These are phyloP conservation scores for Aspergillus felis DNA, from an alignment of 2,329 filamentous ascomycete species.

Conservation along the genomic window DNA sequence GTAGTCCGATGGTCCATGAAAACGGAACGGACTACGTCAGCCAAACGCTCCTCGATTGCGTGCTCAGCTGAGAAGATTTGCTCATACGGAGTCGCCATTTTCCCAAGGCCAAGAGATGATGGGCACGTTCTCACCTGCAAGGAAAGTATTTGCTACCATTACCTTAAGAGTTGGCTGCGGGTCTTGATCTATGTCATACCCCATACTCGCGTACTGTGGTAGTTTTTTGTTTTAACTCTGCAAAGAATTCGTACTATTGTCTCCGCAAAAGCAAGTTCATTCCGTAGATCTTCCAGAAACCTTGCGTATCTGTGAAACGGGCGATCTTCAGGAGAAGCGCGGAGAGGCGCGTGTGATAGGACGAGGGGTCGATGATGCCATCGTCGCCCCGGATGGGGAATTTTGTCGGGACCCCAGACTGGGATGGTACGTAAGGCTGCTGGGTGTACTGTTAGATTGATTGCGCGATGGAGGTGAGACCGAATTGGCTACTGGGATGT, in stretches of 20 bases:
- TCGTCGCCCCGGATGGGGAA: conserved; percentile 13
- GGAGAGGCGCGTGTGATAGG: conserved; percentile 10
- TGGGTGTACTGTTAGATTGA: not conserved
- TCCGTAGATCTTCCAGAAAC: conserved; percentile 10
- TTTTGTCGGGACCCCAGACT: not conserved
- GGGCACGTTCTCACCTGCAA: not conserved
- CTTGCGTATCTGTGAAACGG: not conserved
- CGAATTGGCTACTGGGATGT: not conserved
- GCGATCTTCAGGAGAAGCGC: conserved; percentile 1
- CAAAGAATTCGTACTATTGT: not conserved
- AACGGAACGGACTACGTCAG: not conserved
- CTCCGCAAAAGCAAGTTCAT: not conserved
- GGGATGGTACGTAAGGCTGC: not conserved
- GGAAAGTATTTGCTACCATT: not conserved
- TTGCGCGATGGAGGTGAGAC: not conserved
- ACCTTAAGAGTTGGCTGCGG: not conserved
- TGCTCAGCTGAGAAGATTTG: conserved; percentile 11
- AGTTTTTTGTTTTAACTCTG: not conserved
- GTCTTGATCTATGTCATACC: too few relatives aligned
- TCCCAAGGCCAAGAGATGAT: not conserved
- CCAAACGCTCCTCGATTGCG: conserved; percentile 10
- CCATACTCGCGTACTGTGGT: not conserved
- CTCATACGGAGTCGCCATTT: not conserved
- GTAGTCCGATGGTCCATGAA: not conserved
- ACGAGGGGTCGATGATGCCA: conserved; percentile 15